Percentiles rank a stretch among this genome's conserved stretches.
These are phyloP conservation scores for Trichosporon sp. DNA, from an alignment of 1,284 basidiomycete genomes.

Conservation along the genomic window DNA sequence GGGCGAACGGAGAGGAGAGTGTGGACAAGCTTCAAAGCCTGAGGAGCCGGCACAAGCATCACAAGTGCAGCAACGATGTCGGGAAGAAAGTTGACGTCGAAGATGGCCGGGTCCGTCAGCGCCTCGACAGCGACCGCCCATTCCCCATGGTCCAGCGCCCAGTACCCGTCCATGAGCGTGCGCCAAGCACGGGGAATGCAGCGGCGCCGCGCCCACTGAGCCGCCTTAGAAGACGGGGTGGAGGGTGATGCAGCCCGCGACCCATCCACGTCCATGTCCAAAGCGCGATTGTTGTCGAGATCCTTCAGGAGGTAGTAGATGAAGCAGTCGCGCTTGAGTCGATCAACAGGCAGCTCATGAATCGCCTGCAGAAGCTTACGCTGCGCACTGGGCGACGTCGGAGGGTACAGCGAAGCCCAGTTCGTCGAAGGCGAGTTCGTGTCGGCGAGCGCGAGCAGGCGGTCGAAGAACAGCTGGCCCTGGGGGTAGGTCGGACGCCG, in stretches of 20 bases:
- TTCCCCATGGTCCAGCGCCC: conserved; percentile 46
- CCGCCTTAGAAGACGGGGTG: conserved; percentile 25
- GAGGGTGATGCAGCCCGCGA: conserved; percentile 18
- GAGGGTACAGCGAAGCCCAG: conserved; percentile 44
- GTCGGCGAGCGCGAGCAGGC: conserved; percentile 41
- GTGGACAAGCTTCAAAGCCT: conserved; percentile 39
- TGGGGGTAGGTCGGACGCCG: conserved; percentile 36
- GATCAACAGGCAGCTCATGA: conserved; percentile 37
- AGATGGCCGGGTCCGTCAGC: conserved; percentile 46
- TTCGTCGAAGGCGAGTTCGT: conserved; percentile 10
- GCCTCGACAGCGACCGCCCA: conserved; percentile 40
- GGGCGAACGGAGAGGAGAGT: conserved; percentile 34
- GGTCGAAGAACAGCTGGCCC: conserved; percentile 47
- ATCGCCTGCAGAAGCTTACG: conserved; percentile 46
- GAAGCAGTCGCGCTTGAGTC: conserved; percentile 51
- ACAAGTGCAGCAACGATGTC: conserved; percentile 43
- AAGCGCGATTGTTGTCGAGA: conserved; percentile 31
- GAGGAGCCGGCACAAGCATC: conserved; percentile 41
- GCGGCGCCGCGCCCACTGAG: conserved; percentile 41
- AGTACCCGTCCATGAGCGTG: conserved; percentile 51
- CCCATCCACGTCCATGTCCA: conserved; percentile 37
- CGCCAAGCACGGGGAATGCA: conserved; percentile 49
- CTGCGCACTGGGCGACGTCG: conserved; percentile 41
- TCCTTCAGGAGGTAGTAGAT: conserved; percentile 51
- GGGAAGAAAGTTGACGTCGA: conserved; percentile 47